Evolutionary conservation across 192 early-diverging fungal species (phyloP), one percentile per base, ranked within the genome.

Genomic region (Coemansia sp.): DNA sequence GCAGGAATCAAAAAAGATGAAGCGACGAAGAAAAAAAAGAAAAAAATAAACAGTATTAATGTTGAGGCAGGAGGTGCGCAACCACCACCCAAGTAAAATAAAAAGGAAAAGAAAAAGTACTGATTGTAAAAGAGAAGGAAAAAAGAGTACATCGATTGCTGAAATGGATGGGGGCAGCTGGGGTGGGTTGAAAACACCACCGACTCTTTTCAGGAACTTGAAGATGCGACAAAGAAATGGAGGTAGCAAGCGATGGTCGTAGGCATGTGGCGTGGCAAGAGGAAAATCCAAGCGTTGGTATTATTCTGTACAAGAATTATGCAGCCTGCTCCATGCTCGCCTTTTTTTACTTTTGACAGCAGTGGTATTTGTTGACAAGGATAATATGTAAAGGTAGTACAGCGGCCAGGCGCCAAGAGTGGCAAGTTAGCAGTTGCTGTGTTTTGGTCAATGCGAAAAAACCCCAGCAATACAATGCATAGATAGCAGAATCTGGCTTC

Each of bases 151-250:
- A 54, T 54, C 28, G 52, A 54, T 54, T 25, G 27, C 25, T 25
- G 52, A 29, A 29, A 29, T 25, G 52, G 52, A 29, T 18, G 52
- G 52, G 52, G 27, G 28, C 14, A 29, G 52, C 52, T 8, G 27
- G 52, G 52, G 27, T 54, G 52, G 52, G 52, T 30, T 29, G 16
- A 29, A 54, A 25, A 16, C 52, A 54, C 52, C 52, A 29, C 14
- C 52, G 25, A 51, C 28, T 54, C 18, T 54, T 54, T 54, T 54
- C 52, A 54, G 27, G 27, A 54, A 54, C 52, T 54, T 25, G 7
- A 25, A 18, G 23, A 53, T 24, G 52, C 22, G 52, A 54, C 52
- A 27, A 51, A 51, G 52, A 29, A 54, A 54, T 30, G 52, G 28
- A 29, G 52, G 52, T 29, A 29, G 16, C 11, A 54, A 54, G n/a